Percentiles rank a stretch among this genome's conserved stretches.
phyloP scores from a whole-genome alignment of 352 stramenopile species.

The Peronospora farinosa region DNA sequence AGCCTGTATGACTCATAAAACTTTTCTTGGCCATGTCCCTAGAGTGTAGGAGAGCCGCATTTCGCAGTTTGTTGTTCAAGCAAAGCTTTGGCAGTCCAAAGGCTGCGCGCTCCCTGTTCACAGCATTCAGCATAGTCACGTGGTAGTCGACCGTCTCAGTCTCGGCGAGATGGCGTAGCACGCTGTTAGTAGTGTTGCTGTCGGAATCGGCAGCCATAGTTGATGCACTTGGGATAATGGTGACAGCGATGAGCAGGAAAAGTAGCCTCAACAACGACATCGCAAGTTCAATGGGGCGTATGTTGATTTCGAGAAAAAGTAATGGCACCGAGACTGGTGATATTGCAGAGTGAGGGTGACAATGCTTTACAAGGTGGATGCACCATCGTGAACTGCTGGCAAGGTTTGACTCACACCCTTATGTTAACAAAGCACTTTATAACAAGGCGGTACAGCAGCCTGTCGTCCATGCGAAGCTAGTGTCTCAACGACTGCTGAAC shows the following conservation, averaged over 20 bases:
- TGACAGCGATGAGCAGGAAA: slow-evolving; percentile 7
- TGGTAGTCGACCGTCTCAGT: slow-evolving; percentile 15
- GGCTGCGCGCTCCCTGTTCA: slow-evolving; percentile 42
- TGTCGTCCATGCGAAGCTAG: slow-evolving; percentile 1
- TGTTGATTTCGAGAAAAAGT: background rate
- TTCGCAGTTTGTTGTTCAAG: slow-evolving; percentile 34
- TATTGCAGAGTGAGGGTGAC: slow-evolving; percentile 20
- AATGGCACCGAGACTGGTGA: slow-evolving; percentile 1
- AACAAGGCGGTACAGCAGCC: background rate
- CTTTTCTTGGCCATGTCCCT: slow-evolving; percentile 41
- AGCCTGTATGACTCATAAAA: slow-evolving; percentile 43
- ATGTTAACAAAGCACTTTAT: slow-evolving; percentile 4
- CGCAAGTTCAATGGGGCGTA: background rate
- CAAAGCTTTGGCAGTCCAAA: slow-evolving; percentile 32
- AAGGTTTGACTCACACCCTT: slow-evolving; percentile 4
- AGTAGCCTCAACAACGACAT: slow-evolving; percentile 18
- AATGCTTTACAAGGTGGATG: slow-evolving; percentile 5
- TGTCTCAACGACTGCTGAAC: background rate
- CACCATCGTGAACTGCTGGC: slow-evolving; percentile 1
- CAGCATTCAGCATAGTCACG: slow-evolving; percentile 32
- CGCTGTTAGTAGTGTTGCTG: slow-evolving; percentile 1
- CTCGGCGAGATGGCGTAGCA: slow-evolving; percentile 7
- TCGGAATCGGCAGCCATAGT: slow-evolving; percentile 3
- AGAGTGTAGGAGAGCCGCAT: slow-evolving; percentile 26
- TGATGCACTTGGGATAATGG: slow-evolving; percentile 1